Evolutionary conservation across 2,329 filamentous ascomycete species (phyloP), one percentile per base, ranked within the genome.

Genomic region (Aspergillus sojae): DNA sequence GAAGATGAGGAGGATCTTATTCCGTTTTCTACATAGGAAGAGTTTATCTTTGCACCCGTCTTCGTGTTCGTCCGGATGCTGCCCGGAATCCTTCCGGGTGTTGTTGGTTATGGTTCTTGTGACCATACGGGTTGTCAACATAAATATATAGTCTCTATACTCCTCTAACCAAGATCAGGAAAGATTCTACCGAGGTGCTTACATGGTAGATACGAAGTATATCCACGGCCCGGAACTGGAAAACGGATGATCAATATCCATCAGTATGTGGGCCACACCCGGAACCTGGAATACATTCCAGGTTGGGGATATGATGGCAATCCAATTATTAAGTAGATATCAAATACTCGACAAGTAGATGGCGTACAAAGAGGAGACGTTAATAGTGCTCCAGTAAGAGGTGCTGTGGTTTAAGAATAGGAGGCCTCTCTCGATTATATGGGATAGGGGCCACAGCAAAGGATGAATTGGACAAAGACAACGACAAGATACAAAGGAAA

Each of bases 361-460:
- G 23, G 23, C 23, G 2, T 23, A 23, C 23, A 23, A 2, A 23
- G 23, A 23, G 23, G 3, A 23, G 23, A 23, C 23, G 3, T 23
- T 23, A 23, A 23, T 23, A 3, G 23, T 23, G 23, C 23, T 23
- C 4, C 12, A 16, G 5, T 36, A 14, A 5, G 34, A 36, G 5
- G 5, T 36, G 34, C 14, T 14, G 1, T 36, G 14, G 14, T 6
- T 36, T 36, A 5, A 16, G 2, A 16, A 6, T 36, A 36, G 34
- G 5, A 16, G 2, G 34, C 5, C 0, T 16, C 5, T 36, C 12
- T 36, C 14, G 4, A 36, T 16, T 16, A 1, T 16, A 6, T 36
- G 2, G 34, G 1, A 0, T 12, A 11, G 2, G 0, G 10, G 34
- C 12, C 34, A 5, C 2, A 16, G 2, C 1, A 36, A 16, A 36